These are phyloP conservation scores for Carpinus viminea DNA, from an alignment of 306 rosid genomes.

Conservation along the genomic window DNA sequence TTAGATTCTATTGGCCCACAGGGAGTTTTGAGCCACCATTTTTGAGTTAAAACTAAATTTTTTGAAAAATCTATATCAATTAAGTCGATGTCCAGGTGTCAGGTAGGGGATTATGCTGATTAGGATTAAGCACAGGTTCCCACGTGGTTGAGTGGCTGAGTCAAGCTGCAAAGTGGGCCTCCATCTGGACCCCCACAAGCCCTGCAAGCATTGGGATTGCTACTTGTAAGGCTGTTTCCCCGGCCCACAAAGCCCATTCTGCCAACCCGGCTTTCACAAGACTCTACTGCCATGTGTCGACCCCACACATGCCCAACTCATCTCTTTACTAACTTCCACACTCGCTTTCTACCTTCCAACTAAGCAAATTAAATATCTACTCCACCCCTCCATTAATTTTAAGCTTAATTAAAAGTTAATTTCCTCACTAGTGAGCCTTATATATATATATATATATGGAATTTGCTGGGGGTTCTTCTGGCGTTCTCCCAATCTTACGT, in stretches of 20 bases:
- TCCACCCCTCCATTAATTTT: not conserved
- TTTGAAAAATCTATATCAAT: not conserved
- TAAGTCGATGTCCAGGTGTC: constrained; percentile 21
- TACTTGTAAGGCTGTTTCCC: constrained; percentile 35
- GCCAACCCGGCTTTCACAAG: constrained; percentile 43
- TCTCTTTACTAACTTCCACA: constrained; percentile 21
- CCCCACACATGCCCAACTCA: constrained; percentile 39
- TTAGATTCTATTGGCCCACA: constrained; percentile 40
- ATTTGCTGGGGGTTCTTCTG: too few relatives aligned
- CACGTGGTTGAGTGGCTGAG: constrained; percentile 56
- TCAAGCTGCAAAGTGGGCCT: constrained; percentile 25
- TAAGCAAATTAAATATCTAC: not conserved
- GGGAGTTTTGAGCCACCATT: constrained; percentile 11
- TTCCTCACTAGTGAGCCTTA: not conserved
- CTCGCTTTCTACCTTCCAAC: constrained; percentile 43
- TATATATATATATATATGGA: not conserved
- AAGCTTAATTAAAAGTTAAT: not conserved
- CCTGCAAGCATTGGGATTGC: constrained; percentile 30
- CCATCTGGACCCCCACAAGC: constrained; percentile 30
- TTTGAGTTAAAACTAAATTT: not conserved
- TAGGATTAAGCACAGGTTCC: constrained; percentile 23
- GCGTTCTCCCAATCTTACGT: too few relatives aligned
- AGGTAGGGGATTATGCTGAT: constrained; percentile 26
- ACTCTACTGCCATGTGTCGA: constrained; percentile 35
- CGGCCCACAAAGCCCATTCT: constrained; percentile 64